Base-by-base conservation (phyloP, 495 filamentous ascomycete species). In the Talaromyces proteolyticus region DNA sequence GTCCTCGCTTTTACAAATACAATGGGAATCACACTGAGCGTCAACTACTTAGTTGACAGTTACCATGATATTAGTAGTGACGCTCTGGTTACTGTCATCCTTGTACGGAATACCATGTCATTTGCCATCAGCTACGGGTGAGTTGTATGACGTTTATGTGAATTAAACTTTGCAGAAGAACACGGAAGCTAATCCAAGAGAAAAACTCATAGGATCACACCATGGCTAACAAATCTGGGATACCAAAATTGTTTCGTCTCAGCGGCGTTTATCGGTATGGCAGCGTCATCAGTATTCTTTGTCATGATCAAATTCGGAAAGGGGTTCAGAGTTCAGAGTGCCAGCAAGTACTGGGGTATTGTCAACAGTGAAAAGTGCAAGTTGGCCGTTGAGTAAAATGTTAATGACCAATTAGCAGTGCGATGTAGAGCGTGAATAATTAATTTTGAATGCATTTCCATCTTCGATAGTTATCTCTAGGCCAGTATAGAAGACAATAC, bases 51-150 rank as follows among this genome's bases (percentile, higher is more conserved):
- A 25, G 76, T 86, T 39, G 82, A 86, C 57, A 76, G 75, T 44
- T 87, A 85, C 57, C 73, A 75, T 12, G 81, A 84, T 42, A 55
- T 86, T 21, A 77, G 77, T 25, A 79, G 81, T 5, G 79, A 85
- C 46, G 80, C 80, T 0, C 75, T 87, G 54, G 74, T 79, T 7
- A 80, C 75, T 34, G 75, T 84, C 8, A 87, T 87, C 47, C 53
- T 86, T 4, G 72, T 86, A 20, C 76, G 83, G 4, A 86, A 86
- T 56, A 84, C 79, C 17, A 86, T 86, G 82, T 75, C 70, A 4
- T 82, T 82, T 63, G 79, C 76, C 0, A 72, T 82, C 37, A 66
- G 72, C 3, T 81, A 81, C 56, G 79, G 77, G 65, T 74, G 42
- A 56, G 70, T 20, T 19, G 6, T n/a, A n/a, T n/a, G n/a, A n/a